A percentile compares a stretch with the other conserved stretches of the same genome.
phyloP scores from a whole-genome alignment of 148 eudicot genomes.

The Cornus florida region DNA sequence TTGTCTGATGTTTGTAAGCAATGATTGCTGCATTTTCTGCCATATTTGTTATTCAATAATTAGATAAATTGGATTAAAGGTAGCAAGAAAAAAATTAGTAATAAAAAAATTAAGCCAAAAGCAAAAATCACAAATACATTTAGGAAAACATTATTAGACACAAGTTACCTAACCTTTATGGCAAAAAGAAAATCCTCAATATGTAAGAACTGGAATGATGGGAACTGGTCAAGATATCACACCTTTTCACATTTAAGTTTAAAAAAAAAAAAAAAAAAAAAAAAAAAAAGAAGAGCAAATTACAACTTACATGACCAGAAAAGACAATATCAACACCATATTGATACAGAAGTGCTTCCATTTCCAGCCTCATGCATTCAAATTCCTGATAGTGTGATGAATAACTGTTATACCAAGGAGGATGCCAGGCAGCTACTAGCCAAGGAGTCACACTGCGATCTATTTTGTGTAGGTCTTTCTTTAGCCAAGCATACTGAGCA shows the following conservation, averaged over 20 bases:
- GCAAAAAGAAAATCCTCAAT: neutral
- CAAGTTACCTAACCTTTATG: too few species aligned
- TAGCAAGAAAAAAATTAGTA: too few species aligned
- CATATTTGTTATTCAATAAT: too few species aligned
- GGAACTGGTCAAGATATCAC: neutral
- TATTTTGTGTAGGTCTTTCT: constrained; percentile 50
- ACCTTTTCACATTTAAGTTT: neutral
- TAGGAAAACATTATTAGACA: too few species aligned
- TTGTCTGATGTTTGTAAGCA: too few species aligned
- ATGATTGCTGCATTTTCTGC: too few species aligned
- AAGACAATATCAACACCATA: constrained; percentile 78
- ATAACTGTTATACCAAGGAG: constrained; percentile 98
- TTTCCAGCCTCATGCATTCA: constrained; percentile 94
- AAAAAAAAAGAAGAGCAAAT: neutral
- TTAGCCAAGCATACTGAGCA: constrained; percentile 74
- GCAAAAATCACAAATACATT: too few species aligned
- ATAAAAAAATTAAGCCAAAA: neutral
- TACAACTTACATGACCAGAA: constrained; percentile 86
- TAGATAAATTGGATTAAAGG: too few species aligned
- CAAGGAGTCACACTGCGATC: constrained; percentile 72
- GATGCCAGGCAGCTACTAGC: constrained; percentile 87
- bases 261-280: too few species aligned
- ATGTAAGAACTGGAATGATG: neutral
- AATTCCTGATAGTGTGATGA: constrained; percentile 94
- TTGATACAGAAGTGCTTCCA: constrained; percentile 72